Evolutionary conservation across 2,329 filamentous ascomycete species (phyloP).

Genomic region (Drechslerella dactyloides): DNA sequence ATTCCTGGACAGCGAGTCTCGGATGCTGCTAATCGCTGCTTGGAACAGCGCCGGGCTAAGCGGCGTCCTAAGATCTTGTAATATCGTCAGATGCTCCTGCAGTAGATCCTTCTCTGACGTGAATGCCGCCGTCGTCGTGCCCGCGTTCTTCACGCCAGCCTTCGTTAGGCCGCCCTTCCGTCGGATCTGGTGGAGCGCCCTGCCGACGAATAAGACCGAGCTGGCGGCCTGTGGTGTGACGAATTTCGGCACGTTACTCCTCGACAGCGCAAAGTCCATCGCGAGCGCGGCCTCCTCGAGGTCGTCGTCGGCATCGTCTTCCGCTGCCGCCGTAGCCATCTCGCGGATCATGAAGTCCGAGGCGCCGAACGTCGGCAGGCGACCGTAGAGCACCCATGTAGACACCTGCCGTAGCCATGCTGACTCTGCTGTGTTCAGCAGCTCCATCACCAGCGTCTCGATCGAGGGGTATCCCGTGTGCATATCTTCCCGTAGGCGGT

Average conservation of each 20-base stretch:
- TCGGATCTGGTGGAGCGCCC: constrained; percentile 83
- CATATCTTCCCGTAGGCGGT: constrained; percentile 75
- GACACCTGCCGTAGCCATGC: constrained; percentile 91
- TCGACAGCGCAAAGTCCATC: constrained; percentile 64
- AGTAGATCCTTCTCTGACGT: constrained; percentile 56
- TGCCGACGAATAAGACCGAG: constrained; percentile 89
- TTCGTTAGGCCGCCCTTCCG: constrained; percentile 59
- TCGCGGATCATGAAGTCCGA: constrained; percentile 82
- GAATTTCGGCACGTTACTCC: constrained; percentile 73
- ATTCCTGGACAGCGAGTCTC: constrained; percentile 81
- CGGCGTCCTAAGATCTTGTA: constrained; percentile 64
- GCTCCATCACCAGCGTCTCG: constrained; percentile 73
- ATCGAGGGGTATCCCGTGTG: constrained; percentile 90
- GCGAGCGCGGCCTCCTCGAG: constrained; percentile 55
- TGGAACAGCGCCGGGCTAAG: constrained; percentile 75
- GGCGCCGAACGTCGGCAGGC: constrained; percentile 75
- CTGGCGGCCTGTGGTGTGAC: constrained; percentile 75
- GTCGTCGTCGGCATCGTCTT: constrained; percentile 54
- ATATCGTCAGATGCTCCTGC: constrained; percentile 53
- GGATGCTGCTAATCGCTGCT: constrained; percentile 74
- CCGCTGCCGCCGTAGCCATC: constrained; percentile 57
- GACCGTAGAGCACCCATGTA: constrained; percentile 88
- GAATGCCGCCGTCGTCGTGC: constrained; percentile 55
- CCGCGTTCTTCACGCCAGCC: constrained; percentile 25
- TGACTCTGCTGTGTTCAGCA: constrained; percentile 80